Evolutionary conservation across 805 yeast species (phyloP).

Genomic region (Candida suzukii): DNA sequence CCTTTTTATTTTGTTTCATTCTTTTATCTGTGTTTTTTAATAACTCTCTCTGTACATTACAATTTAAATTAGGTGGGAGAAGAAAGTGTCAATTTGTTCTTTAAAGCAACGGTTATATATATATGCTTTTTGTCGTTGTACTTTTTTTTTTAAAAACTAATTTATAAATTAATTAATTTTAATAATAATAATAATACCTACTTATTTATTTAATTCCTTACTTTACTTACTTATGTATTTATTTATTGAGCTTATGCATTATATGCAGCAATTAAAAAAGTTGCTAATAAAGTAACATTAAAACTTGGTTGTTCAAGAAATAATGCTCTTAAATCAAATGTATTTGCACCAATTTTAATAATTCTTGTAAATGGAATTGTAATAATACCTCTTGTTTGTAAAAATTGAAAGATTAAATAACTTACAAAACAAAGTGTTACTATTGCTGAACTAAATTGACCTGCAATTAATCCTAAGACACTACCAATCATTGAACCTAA

Average conservation of each 20-base stretch:
- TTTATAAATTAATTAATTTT: too few species aligned
- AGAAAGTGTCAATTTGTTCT: too few species aligned
- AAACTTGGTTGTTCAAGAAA: conserved; percentile 56
- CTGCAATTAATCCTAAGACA: conserved; percentile 50
- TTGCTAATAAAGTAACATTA: conserved; percentile 45
- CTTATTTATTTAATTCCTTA: too few species aligned
- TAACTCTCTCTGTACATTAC: too few species aligned
- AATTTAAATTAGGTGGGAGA: too few species aligned
- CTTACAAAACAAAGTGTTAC: conserved; percentile 42
- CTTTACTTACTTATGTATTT: too few species aligned
- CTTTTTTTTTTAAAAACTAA: too few species aligned
- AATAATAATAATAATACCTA: too few species aligned
- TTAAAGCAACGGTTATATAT: too few species aligned
- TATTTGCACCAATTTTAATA: conserved; percentile 28
- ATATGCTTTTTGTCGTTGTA: too few species aligned
- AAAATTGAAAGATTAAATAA: conserved; percentile 41
- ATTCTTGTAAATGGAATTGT: conserved; percentile 33
- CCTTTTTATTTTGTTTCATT: background rate
- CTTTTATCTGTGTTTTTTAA: background rate
- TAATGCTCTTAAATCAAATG: conserved; percentile 41
- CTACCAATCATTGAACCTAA: conserved; percentile 59
- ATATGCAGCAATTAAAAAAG: conserved; percentile 56
- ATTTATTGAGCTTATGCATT: conserved; percentile 23
- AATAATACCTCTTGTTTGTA: conserved; percentile 48
- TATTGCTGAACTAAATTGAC: conserved; percentile 49